These are phyloP conservation scores for Sechiopsis laciniata DNA, from an alignment of 306 rosid genomes.

Conservation along the genomic window DNA sequence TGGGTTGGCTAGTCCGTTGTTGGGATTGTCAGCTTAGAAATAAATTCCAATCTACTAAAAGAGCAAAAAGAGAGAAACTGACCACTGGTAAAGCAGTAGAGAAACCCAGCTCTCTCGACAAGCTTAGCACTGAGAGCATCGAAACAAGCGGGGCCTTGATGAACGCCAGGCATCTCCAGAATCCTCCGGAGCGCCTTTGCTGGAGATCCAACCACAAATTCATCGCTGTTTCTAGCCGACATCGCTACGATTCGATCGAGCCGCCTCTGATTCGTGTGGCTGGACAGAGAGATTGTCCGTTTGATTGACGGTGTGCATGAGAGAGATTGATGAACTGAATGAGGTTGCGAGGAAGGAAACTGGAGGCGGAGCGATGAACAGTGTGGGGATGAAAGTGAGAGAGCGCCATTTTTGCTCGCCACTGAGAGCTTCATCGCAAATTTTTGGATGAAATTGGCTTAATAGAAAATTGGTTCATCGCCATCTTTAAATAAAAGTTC, in stretches of 20 bases:
- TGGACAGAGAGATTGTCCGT: neutral
- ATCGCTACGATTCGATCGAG: slow-evolving; percentile 21
- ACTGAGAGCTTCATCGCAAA: slow-evolving; percentile 8
- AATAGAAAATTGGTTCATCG: too few relatives aligned
- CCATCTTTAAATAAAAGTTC: too few relatives aligned
- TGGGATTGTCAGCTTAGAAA: neutral
- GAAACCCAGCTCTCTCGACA: slow-evolving; percentile 63
- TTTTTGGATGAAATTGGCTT: neutral
- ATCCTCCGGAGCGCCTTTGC: slow-evolving; percentile 55
- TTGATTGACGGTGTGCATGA: slow-evolving; percentile 2
- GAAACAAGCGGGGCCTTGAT: slow-evolving; percentile 80
- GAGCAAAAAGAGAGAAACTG: neutral
- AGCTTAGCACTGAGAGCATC: slow-evolving; percentile 85
- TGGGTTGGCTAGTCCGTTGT: too few relatives aligned
- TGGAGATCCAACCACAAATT: slow-evolving; percentile 25
- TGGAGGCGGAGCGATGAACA: slow-evolving; percentile 11
- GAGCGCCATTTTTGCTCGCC: slow-evolving; percentile 2
- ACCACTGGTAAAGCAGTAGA: slow-evolving; percentile 77
- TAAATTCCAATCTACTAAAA: neutral
- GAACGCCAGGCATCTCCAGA: slow-evolving; percentile 51
- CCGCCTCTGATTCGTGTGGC: slow-evolving; percentile 5
- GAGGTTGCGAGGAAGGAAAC: neutral
- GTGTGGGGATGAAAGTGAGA: slow-evolving; percentile 2
- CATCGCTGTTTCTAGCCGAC: slow-evolving; percentile 29
- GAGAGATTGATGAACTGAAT: neutral